Percentiles rank a stretch among this genome's conserved stretches.
These are phyloP conservation scores for Cadophora sp. DNA, from an alignment of 2,329 filamentous ascomycete species.

Conservation along the genomic window DNA sequence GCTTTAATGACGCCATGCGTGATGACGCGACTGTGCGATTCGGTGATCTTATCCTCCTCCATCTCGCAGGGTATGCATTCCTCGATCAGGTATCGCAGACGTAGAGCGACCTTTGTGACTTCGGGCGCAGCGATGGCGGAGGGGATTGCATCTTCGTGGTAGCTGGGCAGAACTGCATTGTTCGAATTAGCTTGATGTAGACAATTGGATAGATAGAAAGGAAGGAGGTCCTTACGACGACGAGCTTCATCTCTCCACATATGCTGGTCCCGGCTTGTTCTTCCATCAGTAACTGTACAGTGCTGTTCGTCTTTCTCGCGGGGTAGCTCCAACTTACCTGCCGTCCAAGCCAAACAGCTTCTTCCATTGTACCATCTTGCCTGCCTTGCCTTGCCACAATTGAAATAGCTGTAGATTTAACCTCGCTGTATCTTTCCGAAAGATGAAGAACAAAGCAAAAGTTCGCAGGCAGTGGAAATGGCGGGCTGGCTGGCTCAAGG, in stretches of 20 bases:
- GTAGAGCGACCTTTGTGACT: slow-evolving; percentile 88
- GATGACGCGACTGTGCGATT: slow-evolving; percentile 84
- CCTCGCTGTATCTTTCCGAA: background rate
- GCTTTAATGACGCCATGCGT: slow-evolving; percentile 80
- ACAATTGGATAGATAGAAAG: background rate
- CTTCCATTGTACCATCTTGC: slow-evolving; percentile 43
- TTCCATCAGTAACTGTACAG: slow-evolving; percentile 19
- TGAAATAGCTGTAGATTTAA: background rate
- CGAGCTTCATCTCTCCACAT: slow-evolving; percentile 42
- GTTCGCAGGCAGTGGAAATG: background rate
- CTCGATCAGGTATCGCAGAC: slow-evolving; percentile 89
- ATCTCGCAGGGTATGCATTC: slow-evolving; percentile 90
- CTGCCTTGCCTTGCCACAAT: background rate
- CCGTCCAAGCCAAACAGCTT: slow-evolving; percentile 43
- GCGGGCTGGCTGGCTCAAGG: background rate
- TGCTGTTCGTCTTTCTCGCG: slow-evolving; percentile 16
- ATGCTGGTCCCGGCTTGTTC: slow-evolving; percentile 35
- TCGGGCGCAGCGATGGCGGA: slow-evolving; percentile 77
- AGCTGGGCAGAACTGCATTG: slow-evolving; percentile 67
- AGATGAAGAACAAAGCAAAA: background rate
- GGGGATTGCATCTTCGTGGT: slow-evolving; percentile 62
- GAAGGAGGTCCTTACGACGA: slow-evolving; percentile 33
- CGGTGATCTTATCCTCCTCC: slow-evolving; percentile 75
- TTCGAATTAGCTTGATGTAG: background rate
- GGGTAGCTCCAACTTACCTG: slow-evolving; percentile 34